Evolutionary conservation across 2,329 filamentous ascomycete genomes (phyloP).

Genomic region (Beauveria scarabaeidicola): DNA sequence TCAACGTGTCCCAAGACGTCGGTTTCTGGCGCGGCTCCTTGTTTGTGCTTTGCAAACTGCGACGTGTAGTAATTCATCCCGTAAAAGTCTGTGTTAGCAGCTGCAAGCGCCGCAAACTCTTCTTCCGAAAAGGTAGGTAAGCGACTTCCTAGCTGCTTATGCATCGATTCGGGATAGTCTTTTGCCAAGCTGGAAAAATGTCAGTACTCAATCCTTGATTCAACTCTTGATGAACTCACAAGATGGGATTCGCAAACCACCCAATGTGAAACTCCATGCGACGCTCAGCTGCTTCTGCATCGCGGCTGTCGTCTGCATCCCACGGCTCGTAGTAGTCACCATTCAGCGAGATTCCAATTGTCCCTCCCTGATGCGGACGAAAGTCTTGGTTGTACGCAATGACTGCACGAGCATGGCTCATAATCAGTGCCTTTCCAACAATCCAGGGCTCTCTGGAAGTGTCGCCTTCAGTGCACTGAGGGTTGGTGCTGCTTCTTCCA

Average conservation of each 20-base stretch:
- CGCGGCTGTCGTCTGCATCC: slow-evolving; percentile 18
- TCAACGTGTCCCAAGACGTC: slow-evolving; percentile 28
- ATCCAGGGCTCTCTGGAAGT: slow-evolving; percentile 30
- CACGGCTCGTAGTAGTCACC: slow-evolving; percentile 31
- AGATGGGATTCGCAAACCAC: slow-evolving; percentile 32
- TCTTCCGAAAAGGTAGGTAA: slow-evolving; percentile 22
- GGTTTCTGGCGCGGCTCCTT: slow-evolving; percentile 17
- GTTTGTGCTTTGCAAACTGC: slow-evolving; percentile 24
- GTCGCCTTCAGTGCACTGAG: slow-evolving; percentile 20
- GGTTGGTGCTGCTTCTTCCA: slow-evolving; percentile 21
- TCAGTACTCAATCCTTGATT: not conserved
- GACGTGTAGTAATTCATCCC: slow-evolving; percentile 35
- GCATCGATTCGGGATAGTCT: slow-evolving; percentile 30
- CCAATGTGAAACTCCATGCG: slow-evolving; percentile 30
- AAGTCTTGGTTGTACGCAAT: slow-evolving; percentile 26
- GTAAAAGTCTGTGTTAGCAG: slow-evolving; percentile 26
- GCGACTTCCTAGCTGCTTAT: slow-evolving; percentile 23
- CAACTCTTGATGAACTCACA: slow-evolving; percentile 17
- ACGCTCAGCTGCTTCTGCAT: slow-evolving; percentile 25
- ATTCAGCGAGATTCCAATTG: slow-evolving; percentile 29
- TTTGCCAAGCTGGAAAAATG: slow-evolving; percentile 16
- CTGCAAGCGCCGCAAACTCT: slow-evolving; percentile 20
- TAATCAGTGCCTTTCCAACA: slow-evolving; percentile 27
- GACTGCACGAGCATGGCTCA: slow-evolving; percentile 27
- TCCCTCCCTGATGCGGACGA: slow-evolving; percentile 19